Evolutionary conservation across 2,329 filamentous ascomycete genomes (phyloP), one percentile per base, ranked within the genome.

Genomic region (Ophiostoma novo-ulmi): DNA sequence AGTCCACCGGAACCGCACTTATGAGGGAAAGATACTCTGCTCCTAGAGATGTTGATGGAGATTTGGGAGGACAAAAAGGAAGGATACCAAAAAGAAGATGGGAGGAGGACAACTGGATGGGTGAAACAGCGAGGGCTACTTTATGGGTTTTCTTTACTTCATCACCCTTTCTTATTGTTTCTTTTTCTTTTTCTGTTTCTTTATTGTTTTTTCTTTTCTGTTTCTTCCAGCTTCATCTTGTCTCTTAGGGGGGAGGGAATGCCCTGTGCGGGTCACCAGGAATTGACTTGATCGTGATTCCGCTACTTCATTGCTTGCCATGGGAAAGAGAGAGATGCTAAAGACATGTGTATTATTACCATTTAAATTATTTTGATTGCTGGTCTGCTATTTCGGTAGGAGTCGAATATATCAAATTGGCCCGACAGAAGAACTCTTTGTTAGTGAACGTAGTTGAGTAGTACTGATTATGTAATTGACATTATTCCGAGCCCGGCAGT

Each of bases 21-120:
- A 97, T 91, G 94, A 97, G 93, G 94, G 94, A 98, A 98, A 98
- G 94, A 98, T 93, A 97, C 90, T 93, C 87, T 70, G 80, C 81
- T 78, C 79, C 79, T n/a, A 35, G 41, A 6, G 22, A 52, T 17
- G 65, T 26, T 67, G 63, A 44, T 22, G 13, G 64, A 20, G 20
- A 67, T 5, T 26, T 5, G 44, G 17, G 4, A 14, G 20, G 38
- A 63, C 17, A 41, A 11, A 61, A 61, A 35, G 36, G 14, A 31
- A 20, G 14, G 58, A 63, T 17, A 35, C 8, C 61, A 13, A 63
- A 36, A 17, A 5, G 61, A 35, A 5, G 58, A 35, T 17, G 22
- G 26, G 7, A 14, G 13, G 55, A 31, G 55, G 55, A 31, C 55
- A 48, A 39, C 8, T 48, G 44, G 44, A 48, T 20, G 44, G 55